Evolutionary conservation across 495 filamentous ascomycete species (phyloP).

Genomic region (Xylaria cubensis): DNA sequence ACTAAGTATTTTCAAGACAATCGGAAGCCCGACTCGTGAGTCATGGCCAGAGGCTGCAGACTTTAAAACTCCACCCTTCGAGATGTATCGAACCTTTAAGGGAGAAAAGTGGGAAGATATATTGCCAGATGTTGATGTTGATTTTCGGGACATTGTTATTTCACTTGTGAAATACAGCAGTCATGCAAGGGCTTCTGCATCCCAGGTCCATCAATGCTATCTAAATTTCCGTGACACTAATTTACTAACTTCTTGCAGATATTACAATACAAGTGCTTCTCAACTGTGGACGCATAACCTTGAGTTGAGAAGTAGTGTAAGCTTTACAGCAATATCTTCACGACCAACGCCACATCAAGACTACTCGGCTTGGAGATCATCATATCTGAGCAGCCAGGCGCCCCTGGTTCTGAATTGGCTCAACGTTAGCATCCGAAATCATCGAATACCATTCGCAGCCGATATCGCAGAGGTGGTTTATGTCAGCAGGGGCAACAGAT

Average conservation of each 20-base stretch:
- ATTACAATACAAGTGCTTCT: conserved; percentile 16
- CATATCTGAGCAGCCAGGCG: neutral
- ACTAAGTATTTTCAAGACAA: conserved; percentile 83
- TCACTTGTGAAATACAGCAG: conserved; percentile 46
- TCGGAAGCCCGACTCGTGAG: conserved; percentile 80
- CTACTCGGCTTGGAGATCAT: neutral
- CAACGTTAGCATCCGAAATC: neutral
- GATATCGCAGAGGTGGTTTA: neutral
- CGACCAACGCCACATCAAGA: neutral
- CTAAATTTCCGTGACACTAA: neutral
- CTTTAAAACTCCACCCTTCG: conserved; percentile 59
- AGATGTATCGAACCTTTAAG: conserved; percentile 58
- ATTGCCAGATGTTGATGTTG: conserved; percentile 42
- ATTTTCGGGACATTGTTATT: conserved; percentile 42
- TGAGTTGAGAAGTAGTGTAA: neutral
- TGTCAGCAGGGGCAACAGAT: conserved; percentile 14
- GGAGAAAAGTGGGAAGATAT: conserved; percentile 47
- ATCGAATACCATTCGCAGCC: too few relatives aligned
- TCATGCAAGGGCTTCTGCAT: conserved; percentile 37
- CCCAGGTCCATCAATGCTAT: conserved; percentile 29
- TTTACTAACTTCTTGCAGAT: neutral
- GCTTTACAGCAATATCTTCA: neutral
- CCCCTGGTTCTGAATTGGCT: neutral
- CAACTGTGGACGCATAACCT: neutral
- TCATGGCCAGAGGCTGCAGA: conserved; percentile 72